Evolutionary conservation across 2,329 filamentous ascomycete species (phyloP).

Genomic region (Phaeosphaeriaceae sp.): DNA sequence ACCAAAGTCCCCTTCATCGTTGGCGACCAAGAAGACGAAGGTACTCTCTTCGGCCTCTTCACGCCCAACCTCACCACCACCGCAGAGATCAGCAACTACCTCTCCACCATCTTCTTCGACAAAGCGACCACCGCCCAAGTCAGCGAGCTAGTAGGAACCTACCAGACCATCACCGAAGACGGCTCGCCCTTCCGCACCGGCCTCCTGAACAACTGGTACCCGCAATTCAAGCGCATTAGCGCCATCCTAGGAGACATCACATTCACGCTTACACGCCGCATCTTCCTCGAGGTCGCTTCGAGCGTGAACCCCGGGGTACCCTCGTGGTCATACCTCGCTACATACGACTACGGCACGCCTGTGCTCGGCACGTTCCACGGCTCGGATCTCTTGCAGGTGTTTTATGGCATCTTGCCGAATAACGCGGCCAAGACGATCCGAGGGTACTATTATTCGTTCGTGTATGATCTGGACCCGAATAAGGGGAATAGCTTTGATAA

Average conservation of each 20-base stretch:
- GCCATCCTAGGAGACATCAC: constrained; percentile 77
- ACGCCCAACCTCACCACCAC: constrained; percentile 72
- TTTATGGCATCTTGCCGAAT: constrained; percentile 69
- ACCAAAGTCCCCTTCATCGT: constrained; percentile 69
- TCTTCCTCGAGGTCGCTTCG: constrained; percentile 62
- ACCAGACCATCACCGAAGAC: constrained; percentile 62
- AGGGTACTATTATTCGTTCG: constrained; percentile 75
- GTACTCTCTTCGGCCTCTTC: constrained; percentile 75
- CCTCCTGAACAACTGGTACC: constrained; percentile 73
- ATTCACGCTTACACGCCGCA: constrained; percentile 75
- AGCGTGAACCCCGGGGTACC: constrained; percentile 64
- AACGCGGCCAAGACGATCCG: constrained; percentile 67
- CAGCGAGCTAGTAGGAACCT: constrained; percentile 65
- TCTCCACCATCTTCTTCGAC: constrained; percentile 68
- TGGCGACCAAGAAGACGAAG: constrained; percentile 82
- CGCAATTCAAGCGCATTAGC: constrained; percentile 77
- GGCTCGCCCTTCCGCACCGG: constrained; percentile 78
- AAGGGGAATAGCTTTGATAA: constrained; percentile 52
- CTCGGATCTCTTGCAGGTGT: constrained; percentile 72
- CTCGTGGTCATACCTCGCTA: constrained; percentile 76
- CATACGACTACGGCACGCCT: constrained; percentile 74
- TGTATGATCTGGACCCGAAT: constrained; percentile 76
- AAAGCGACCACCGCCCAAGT: constrained; percentile 61
- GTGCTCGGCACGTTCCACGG: constrained; percentile 79
- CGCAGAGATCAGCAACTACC: constrained; percentile 66